Conservation (phyloP, 305 asterid genomes). For the Rubia balearica region DNA sequence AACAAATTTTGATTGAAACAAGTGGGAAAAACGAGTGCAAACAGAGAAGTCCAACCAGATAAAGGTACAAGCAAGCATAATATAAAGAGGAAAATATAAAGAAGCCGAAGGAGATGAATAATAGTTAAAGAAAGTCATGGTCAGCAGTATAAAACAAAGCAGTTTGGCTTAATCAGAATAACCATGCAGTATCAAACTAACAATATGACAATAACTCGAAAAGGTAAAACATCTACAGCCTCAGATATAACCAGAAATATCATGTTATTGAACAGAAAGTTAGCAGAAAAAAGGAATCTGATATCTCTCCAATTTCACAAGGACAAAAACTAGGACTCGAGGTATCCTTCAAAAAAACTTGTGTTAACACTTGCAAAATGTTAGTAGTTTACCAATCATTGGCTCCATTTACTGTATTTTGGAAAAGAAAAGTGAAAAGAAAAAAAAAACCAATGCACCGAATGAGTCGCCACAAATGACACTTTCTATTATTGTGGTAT, state of each 20-base stretch:
- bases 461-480: background rate
- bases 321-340: background rate
- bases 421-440: background rate
- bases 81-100: background rate
- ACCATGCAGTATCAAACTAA: background rate
- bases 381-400: background rate
- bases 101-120: background rate
- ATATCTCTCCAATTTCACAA: background rate
- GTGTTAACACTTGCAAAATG: background rate
- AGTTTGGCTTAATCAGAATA: background rate
- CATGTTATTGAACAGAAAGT: background rate
- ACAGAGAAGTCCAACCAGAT: background rate
- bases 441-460: no score
- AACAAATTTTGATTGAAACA: constrained; percentile 12
- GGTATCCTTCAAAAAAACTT: background rate
- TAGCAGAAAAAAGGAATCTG: background rate
- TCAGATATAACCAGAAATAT: background rate
- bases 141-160: background rate
- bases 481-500: background rate
- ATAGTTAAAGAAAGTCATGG: background rate
- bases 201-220: background rate
- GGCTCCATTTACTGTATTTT: background rate
- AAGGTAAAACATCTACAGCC: background rate
- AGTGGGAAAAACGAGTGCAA: background rate
- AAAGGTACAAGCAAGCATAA: background rate